Conservation (phyloP, 495 filamentous ascomycete genomes). For the Hypoxylon cercidicola region DNA sequence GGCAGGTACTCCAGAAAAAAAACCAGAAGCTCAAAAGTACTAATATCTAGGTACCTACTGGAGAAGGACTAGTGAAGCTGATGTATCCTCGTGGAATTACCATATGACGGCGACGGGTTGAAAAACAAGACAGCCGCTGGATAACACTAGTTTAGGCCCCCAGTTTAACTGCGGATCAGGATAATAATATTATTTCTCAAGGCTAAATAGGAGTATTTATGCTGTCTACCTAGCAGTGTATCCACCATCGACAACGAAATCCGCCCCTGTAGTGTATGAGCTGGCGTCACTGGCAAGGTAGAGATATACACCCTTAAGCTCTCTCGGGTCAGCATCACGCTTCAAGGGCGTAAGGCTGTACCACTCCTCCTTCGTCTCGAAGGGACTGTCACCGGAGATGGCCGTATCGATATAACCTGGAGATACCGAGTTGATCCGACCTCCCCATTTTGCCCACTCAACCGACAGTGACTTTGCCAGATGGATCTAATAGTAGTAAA, state of each 20-base stretch:
- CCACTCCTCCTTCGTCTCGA: slow-evolving; percentile 76
- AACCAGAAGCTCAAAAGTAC: no score
- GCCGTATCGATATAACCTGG: slow-evolving; percentile 83
- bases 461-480: slow-evolving; percentile 72
- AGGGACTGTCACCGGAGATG: slow-evolving; percentile 72
- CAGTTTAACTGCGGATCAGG: no score
- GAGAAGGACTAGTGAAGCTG: no score
- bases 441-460: slow-evolving; percentile 76
- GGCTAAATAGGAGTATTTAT: no score
- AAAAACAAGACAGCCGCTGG: no score
- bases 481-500: slow-evolving; percentile 57
- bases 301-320: slow-evolving; percentile 79
- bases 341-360: slow-evolving; percentile 77
- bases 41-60: no score
- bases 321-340: slow-evolving; percentile 69
- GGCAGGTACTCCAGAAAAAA: no score
- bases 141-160: no score
- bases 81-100: no score
- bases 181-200: no score
- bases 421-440: slow-evolving; percentile 74
- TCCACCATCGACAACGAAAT: slow-evolving; percentile 72
- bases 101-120: no score
- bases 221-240: slow-evolving; percentile 28
- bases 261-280: slow-evolving; percentile 76
- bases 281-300: slow-evolving; percentile 77